phyloP scores from a whole-genome alignment of 768 basidiomycete genomes.

The Flagelloscypha sp. region DNA sequence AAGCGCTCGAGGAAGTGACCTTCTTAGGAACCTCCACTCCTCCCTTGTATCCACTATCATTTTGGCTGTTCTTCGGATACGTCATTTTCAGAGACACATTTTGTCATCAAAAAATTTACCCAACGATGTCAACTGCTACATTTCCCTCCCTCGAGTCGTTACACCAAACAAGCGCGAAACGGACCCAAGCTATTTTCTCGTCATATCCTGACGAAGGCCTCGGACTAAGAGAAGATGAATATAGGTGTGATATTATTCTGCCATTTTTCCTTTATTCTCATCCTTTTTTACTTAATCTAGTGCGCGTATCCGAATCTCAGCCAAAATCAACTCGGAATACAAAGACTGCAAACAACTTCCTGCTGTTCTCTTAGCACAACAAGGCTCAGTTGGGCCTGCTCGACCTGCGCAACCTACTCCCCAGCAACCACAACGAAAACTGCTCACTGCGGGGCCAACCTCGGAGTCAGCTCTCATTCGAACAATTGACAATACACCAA shows the following conservation, averaged over 20 bases:
- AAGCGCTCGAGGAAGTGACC: too few relatives aligned
- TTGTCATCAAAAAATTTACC: too few relatives aligned
- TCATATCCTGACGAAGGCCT: constrained; percentile 55
- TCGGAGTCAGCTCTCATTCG: constrained; percentile 56
- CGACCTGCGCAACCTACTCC: constrained; percentile 63
- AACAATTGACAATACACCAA: constrained; percentile 66
- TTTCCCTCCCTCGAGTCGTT: constrained; percentile 63
- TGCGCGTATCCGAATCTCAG: constrained; percentile 62
- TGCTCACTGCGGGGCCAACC: constrained; percentile 57
- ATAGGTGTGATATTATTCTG: constrained; percentile 38
- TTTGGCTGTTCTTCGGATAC: too few relatives aligned
- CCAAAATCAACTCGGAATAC: constrained; percentile 89
- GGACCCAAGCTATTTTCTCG: constrained; percentile 64
- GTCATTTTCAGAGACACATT: too few relatives aligned
- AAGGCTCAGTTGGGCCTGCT: constrained; percentile 73
- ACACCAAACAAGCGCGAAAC: constrained; percentile 55
- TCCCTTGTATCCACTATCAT: too few relatives aligned
- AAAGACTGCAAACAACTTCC: constrained; percentile 80
- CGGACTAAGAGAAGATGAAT: constrained; percentile 59
- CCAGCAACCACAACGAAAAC: constrained; percentile 51
- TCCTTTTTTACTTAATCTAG: constrained; percentile 35
- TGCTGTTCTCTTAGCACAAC: constrained; percentile 69
- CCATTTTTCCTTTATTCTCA: constrained; percentile 2
- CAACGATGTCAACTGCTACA: constrained; percentile 34
- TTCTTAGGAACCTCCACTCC: too few relatives aligned